Base-by-base conservation (phyloP, 345 rosid genomes). In the Salix arbutifolia region DNA sequence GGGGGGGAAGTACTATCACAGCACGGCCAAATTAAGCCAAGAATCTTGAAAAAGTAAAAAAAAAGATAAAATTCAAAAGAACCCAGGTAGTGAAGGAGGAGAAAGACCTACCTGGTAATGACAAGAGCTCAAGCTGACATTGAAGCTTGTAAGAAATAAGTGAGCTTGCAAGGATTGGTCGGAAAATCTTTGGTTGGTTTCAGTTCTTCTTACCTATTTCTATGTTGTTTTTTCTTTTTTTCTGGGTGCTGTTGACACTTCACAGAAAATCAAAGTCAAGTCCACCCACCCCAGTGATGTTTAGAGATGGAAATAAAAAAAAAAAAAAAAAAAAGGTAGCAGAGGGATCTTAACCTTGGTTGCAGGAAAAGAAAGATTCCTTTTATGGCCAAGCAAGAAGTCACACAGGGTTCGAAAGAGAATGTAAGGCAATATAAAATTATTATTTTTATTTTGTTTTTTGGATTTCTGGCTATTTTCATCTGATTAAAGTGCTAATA, bases 1-100 rank as follows among this genome's bases (percentile, higher is more conserved):
- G 44, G 44, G 44, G 44, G 3, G 3, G 11, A 40, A 40, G 44
- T 10, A 40, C 13, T 9, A 40, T 10, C 44, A 40, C 44, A 10
- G 0, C 1, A 40, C 44, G 12, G 44, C 44, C 44, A 40, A 40
- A 10, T 48, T 65, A 52, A 19, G 65, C 26, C 5, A 30, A 50
- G 71, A 71, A 77, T 77, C 80, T 18, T 64, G 30, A 69, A 58
- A 18, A n/a, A 56, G n/a, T 8, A 21, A n/a, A 8, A 56, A 21
- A 9, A 9, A n/a, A 52, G 10, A n/a, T 52, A 19, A 21, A 18
- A 33, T 19, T 2, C 6, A 19, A 50, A 17, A 17, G 56, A 50
- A 18, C 18, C 53, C 16, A 7, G n/a, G 58, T 50, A 2, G 58
- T 6, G 58, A 18, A 18, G 58, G 19, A 50, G 58, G 58, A 50